Percentiles rank a stretch among this genome's conserved stretches.
Evolutionary conservation across 2,329 filamentous ascomycete species (phyloP).

Genomic region (Periconia sp.): DNA sequence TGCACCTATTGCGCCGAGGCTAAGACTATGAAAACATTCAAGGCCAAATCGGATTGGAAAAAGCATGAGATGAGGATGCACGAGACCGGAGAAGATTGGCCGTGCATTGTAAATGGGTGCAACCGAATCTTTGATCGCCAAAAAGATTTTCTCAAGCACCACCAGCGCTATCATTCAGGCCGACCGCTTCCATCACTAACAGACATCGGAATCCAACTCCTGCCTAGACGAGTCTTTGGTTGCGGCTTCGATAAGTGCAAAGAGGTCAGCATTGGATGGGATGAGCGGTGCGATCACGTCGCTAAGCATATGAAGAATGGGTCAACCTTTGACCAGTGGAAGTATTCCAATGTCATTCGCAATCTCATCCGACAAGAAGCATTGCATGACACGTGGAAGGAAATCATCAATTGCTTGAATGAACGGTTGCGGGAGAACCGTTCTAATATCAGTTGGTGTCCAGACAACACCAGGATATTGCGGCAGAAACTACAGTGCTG

Average conservation of each 20-base stretch:
- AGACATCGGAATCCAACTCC: slow-evolving; percentile 40
- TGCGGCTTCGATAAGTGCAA: slow-evolving; percentile 48
- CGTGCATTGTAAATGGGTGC: slow-evolving; percentile 41
- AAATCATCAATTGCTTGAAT: slow-evolving; percentile 39
- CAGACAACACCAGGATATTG: slow-evolving; percentile 42
- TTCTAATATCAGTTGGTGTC: slow-evolving; percentile 47
- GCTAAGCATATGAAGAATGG: slow-evolving; percentile 49
- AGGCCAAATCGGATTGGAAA: slow-evolving; percentile 48
- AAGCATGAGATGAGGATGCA: slow-evolving; percentile 48
- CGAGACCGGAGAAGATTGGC: slow-evolving; percentile 48
- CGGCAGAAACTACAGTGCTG: slow-evolving; percentile 47
- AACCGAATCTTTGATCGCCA: slow-evolving; percentile 44
- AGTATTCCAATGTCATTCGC: slow-evolving; percentile 46
- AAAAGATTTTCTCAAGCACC: slow-evolving; percentile 46
- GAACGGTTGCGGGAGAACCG: slow-evolving; percentile 39
- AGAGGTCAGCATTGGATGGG: slow-evolving; percentile 47
- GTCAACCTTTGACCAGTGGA: slow-evolving; percentile 41
- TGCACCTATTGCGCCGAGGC: slow-evolving; percentile 46
- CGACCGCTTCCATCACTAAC: slow-evolving; percentile 42
- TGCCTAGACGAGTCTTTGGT: slow-evolving; percentile 43
- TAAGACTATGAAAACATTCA: slow-evolving; percentile 44
- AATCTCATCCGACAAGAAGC: slow-evolving; percentile 46
- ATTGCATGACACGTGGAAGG: slow-evolving; percentile 45
- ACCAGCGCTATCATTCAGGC: slow-evolving; percentile 44
- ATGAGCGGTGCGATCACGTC: slow-evolving; percentile 47